Percentiles rank a stretch among this genome's conserved stretches.
Conservation (phyloP, 2,329 filamentous ascomycete species). For the Neopestalotiopsis sp. region DNA sequence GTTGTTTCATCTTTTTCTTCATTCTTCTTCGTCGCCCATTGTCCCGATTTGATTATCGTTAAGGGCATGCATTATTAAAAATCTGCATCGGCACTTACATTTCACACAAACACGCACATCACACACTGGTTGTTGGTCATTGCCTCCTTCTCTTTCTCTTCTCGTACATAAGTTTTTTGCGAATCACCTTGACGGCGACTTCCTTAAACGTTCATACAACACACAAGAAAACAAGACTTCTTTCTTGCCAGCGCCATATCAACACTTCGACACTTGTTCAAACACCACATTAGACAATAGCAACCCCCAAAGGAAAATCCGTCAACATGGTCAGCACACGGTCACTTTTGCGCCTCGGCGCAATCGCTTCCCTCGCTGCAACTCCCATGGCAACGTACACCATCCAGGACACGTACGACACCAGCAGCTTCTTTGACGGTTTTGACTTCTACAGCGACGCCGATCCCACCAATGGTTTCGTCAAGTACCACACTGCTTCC, state of each 20-base stretch:
- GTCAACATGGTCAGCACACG: background rate
- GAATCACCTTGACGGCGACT: constrained; percentile 3
- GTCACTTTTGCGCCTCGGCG: constrained; percentile 9
- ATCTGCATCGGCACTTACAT: constrained; percentile 5
- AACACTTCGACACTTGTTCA: background rate
- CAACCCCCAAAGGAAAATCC: background rate
- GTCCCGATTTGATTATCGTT: background rate
- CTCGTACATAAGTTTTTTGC: constrained; percentile 2
- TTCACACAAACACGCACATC: background rate
- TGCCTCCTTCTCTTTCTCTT: constrained; percentile 4
- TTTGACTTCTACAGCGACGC: constrained; percentile 60
- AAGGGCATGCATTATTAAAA: constrained; percentile 3
- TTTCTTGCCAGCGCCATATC: background rate
- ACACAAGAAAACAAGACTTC: background rate
- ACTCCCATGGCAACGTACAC: constrained; percentile 42
- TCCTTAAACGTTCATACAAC: background rate
- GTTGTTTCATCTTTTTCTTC: too few species aligned
- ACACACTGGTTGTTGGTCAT: constrained; percentile 6
- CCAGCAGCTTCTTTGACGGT: constrained; percentile 59
- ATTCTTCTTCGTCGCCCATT: background rate
- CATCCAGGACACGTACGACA: constrained; percentile 53
- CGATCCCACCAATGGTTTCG: constrained; percentile 79
- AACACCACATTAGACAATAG: background rate
- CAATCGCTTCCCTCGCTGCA: constrained; percentile 1
- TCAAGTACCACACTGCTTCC: constrained; percentile 67